phyloP scores from a whole-genome alignment of 108 stramenopile species.

The Bacterosira constricta region DNA sequence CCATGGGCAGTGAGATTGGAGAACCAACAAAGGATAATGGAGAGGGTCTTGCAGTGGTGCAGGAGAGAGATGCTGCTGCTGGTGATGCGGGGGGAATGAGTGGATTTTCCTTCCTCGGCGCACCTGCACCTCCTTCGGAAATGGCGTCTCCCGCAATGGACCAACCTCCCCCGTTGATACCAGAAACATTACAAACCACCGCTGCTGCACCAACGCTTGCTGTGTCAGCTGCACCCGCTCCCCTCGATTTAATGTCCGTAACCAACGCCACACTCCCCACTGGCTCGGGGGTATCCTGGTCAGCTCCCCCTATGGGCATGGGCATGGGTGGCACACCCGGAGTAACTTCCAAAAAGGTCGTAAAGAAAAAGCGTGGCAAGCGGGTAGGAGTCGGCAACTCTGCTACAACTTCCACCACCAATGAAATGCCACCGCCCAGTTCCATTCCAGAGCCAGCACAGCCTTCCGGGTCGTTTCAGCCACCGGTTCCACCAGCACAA shows the following conservation, averaged over 20 bases:
- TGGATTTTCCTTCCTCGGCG: constrained; percentile 19
- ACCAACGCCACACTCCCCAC: constrained; percentile 8
- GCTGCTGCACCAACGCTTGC: background rate
- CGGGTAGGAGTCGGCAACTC: constrained; percentile 30
- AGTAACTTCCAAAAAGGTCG: constrained; percentile 11
- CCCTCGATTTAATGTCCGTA: constrained; percentile 17
- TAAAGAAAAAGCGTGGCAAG: constrained; percentile 41
- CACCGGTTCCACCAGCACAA: too few species aligned
- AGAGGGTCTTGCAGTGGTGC: background rate
- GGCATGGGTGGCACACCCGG: background rate
- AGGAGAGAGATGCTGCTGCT: background rate
- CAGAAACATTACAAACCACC: background rate
- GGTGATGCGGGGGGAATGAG: background rate
- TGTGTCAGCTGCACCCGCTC: background rate
- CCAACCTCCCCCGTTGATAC: background rate
- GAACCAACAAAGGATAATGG: background rate
- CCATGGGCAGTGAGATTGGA: background rate
- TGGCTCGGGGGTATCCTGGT: constrained; percentile 30
- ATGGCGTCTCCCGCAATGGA: background rate
- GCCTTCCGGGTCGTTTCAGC: too few species aligned
- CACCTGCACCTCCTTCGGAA: background rate
- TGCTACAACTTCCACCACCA: background rate
- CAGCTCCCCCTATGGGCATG: constrained; percentile 4
- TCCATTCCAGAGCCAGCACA: too few species aligned
- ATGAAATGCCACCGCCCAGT: too few species aligned